Conservation (phyloP, 2,329 filamentous ascomycete species). For the Simplicillium sp. region DNA sequence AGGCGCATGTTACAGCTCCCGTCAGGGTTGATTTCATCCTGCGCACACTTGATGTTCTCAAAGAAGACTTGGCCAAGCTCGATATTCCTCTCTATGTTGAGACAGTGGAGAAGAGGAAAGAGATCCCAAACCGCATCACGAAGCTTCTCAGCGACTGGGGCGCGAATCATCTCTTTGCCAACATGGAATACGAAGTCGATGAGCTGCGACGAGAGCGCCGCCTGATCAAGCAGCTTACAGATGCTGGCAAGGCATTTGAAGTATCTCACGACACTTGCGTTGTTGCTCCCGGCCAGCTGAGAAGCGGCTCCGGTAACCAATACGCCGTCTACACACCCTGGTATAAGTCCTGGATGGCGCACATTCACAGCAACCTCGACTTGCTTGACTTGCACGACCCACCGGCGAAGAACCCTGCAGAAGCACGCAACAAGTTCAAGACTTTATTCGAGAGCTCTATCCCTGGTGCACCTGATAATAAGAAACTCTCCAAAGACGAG, state of each 20-base stretch:
- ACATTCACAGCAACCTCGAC: conserved; percentile 61
- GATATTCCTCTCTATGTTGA: conserved; percentile 74
- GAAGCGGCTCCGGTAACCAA: conserved; percentile 61
- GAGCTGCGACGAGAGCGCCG: conserved; percentile 69
- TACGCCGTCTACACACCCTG: conserved; percentile 81
- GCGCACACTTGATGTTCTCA: conserved; percentile 58
- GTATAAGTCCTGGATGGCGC: conserved; percentile 66
- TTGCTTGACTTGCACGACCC: conserved; percentile 52
- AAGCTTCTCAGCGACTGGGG: conserved; percentile 63
- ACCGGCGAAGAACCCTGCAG: conserved; percentile 23
- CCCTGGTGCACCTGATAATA: conserved; percentile 53
- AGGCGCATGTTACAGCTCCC: conserved; percentile 67
- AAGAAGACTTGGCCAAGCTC: conserved; percentile 55
- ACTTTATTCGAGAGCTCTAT: conserved; percentile 51
- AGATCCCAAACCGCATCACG: conserved; percentile 51
- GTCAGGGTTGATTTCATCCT: conserved; percentile 73
- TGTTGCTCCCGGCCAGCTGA: conserved; percentile 62
- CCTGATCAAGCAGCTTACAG: conserved; percentile 50
- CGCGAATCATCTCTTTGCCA: conserved; percentile 66
- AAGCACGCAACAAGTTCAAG: conserved; percentile 32
- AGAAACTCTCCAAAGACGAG: conserved; percentile 50
- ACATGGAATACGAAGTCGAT: conserved; percentile 88
- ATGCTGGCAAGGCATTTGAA: conserved; percentile 58
- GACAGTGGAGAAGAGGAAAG: conserved; percentile 55
- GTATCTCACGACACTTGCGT: conserved; percentile 74